Evolutionary conservation across 176 grass and related monocot genomes (phyloP).

Genomic region (maize (Zea mays)): DNA sequence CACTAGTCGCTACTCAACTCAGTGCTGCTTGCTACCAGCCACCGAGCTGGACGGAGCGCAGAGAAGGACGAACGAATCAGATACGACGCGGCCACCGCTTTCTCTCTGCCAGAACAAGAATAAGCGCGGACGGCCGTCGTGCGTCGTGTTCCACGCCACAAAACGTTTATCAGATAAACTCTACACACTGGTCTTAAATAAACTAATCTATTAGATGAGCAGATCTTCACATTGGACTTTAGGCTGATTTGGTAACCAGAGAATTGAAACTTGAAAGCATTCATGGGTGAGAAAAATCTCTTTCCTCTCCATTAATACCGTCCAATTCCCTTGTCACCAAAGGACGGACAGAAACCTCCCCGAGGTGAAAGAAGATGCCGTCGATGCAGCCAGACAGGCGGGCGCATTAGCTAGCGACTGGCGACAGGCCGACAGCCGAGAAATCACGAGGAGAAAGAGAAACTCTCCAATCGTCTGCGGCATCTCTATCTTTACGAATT

Average conservation of each 20-base stretch:
- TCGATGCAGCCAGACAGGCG: neutral
- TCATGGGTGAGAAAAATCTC: too few species aligned
- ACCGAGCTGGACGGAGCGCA: neutral
- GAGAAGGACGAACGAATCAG: neutral
- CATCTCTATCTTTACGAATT: neutral
- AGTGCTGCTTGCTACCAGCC: neutral
- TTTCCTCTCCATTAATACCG: too few species aligned
- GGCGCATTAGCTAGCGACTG: neutral
- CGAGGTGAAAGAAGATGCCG: neutral
- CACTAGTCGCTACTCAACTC: neutral
- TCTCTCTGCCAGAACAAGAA: neutral
- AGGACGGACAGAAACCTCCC: too few species aligned
- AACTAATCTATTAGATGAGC: neutral
- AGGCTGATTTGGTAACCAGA: too few species aligned
- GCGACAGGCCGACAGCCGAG: neutral
- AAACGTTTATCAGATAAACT: too few species aligned
- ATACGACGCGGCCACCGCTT: neutral
- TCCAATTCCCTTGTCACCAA: too few species aligned
- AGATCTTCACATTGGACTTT: neutral
- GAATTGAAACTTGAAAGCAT: too few species aligned
- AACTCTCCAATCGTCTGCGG: neutral
- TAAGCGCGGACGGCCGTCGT: neutral
- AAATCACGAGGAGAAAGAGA: neutral
- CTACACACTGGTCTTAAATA: too few species aligned
- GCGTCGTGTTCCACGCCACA: neutral